Percentiles rank a stretch among this genome's conserved stretches.
Conservation (phyloP, 1,284 basidiomycete genomes). For the Apiotrichum siamense region DNA sequence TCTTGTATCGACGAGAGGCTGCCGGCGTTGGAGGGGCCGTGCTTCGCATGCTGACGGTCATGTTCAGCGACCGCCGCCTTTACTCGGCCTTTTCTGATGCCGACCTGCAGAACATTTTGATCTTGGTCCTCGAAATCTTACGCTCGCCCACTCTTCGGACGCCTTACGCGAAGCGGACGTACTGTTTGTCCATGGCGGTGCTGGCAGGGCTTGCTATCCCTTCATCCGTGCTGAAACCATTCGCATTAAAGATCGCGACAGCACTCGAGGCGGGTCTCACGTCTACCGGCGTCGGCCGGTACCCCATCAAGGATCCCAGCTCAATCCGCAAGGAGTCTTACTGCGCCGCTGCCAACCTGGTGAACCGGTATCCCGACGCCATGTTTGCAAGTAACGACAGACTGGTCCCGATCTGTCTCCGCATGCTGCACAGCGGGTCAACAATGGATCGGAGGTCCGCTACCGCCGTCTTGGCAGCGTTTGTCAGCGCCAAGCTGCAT, state of each 20-base stretch:
- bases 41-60: conserved; percentile 32
- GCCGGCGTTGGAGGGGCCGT: conserved; percentile 38
- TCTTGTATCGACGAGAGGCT: conserved; percentile 42
- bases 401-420: conserved; percentile 32
- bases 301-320: conserved; percentile 7
- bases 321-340: conserved; percentile 35
- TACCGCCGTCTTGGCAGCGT: conserved; percentile 16
- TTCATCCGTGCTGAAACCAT: conserved; percentile 21
- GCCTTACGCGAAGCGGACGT: conserved; percentile 45
- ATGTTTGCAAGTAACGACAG: conserved; percentile 34
- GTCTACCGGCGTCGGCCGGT: conserved; percentile 14
- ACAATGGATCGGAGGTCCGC: neutral
- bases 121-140: conserved; percentile 39
- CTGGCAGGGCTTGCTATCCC: conserved; percentile 38
- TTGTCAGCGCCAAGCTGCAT: conserved; percentile 27
- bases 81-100: conserved; percentile 35
- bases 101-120: conserved; percentile 38
- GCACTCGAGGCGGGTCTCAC: conserved; percentile 33
- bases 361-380: conserved; percentile 34
- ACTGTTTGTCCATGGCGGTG: conserved; percentile 38
- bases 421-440: neutral
- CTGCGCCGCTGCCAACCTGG: conserved; percentile 33
- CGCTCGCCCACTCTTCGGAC: conserved; percentile 39
- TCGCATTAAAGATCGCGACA: conserved; percentile 36
- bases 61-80: conserved; percentile 28